Evolutionary conservation across 805 yeast genomes (phyloP).

Genomic region (Komagataella ulmi): DNA sequence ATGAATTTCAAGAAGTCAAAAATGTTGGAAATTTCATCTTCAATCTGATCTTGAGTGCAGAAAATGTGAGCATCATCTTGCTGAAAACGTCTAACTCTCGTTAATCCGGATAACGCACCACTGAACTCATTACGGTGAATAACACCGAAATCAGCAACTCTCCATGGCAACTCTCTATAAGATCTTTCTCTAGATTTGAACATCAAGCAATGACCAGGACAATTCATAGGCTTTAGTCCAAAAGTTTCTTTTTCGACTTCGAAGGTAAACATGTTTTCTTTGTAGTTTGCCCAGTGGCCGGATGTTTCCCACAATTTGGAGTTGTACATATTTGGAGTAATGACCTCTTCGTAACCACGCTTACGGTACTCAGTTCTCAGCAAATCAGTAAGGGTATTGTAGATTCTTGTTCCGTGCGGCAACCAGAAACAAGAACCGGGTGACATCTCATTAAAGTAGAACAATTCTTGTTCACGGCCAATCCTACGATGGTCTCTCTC

Average conservation of each 20-base stretch:
- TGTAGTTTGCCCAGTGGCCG: constrained; percentile 97
- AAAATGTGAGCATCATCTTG: constrained; percentile 98
- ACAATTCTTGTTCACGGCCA: constrained; percentile 93
- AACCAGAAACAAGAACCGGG: constrained; percentile 99
- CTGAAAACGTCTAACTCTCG: constrained; percentile 97
- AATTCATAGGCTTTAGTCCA: constrained; percentile 84
- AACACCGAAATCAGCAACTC: constrained; percentile 97
- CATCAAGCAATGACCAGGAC: constrained; percentile 79
- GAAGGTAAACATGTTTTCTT: constrained; percentile 93
- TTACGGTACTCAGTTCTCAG: constrained; percentile 75
- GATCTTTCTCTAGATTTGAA: constrained; percentile 90
- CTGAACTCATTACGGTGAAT: constrained; percentile 93
- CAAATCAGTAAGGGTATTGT: constrained; percentile 72
- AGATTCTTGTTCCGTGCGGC: constrained; percentile 97
- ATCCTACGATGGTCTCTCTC: constrained; percentile 92
- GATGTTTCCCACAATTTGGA: constrained; percentile 96
- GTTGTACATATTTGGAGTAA: constrained; percentile 98
- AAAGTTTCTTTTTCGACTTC: constrained; percentile 93
- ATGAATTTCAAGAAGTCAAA: constrained; percentile 77
- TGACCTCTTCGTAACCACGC: constrained; percentile 96
- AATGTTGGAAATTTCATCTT: constrained; percentile 66
- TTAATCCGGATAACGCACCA: constrained; percentile 89
- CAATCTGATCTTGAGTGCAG: constrained; percentile 89
- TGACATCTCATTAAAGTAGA: constrained; percentile 89
- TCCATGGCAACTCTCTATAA: constrained; percentile 94